Conservation (phyloP, 805 yeast species). For the Candida lessepsii region DNA sequence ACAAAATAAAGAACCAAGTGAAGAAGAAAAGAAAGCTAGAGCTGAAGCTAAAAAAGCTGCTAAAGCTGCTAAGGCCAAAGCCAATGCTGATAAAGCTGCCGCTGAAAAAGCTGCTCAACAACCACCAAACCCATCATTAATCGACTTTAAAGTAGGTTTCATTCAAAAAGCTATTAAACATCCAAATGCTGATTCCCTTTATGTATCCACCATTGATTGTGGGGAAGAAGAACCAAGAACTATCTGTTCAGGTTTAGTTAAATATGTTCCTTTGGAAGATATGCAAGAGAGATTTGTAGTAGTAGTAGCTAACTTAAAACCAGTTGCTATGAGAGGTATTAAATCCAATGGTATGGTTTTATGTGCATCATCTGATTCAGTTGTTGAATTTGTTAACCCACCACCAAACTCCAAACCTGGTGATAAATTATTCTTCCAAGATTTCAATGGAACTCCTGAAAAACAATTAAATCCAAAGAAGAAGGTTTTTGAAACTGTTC, state of each 20-base stretch:
- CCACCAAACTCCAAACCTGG: constrained; percentile 93
- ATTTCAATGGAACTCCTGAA: constrained; percentile 85
- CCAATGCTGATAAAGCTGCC: constrained; percentile 50
- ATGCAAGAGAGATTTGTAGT: constrained; percentile 94
- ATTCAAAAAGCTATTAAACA: constrained; percentile 95
- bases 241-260: constrained; percentile 95
- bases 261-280: constrained; percentile 83
- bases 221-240: constrained; percentile 98
- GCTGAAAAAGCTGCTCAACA: constrained; percentile 53
- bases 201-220: constrained; percentile 93
- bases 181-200: constrained; percentile 96
- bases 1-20: constrained; percentile 25
- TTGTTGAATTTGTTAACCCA: constrained; percentile 91
- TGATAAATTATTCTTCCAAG: constrained; percentile 94
- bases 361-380: constrained; percentile 76
- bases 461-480: constrained; percentile 94
- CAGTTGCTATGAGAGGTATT: constrained; percentile 97
- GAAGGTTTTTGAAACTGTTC: constrained; percentile 95
- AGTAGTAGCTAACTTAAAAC: constrained; percentile 93
- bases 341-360: constrained; percentile 95
- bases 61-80: constrained; percentile 61
- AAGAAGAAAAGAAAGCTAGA: constrained; percentile 42
- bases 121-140: constrained; percentile 76
- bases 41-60: constrained; percentile 65
- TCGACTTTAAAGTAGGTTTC: constrained; percentile 94